These are phyloP conservation scores for Logfia minima DNA, from an alignment of 129 eudicot genomes.

Conservation along the genomic window DNA sequence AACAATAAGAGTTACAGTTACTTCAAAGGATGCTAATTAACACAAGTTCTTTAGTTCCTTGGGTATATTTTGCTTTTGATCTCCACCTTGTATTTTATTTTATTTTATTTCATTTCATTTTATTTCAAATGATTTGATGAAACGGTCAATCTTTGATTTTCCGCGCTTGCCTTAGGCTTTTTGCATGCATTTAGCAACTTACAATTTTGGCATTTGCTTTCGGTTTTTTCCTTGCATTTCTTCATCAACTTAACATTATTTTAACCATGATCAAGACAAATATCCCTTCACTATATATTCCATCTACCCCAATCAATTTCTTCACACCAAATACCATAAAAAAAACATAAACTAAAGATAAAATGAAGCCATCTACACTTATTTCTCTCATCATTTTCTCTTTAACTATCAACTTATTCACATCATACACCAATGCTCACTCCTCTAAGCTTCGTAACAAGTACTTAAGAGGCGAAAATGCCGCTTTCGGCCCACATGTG, in stretches of 20 bases:
- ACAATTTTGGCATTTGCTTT: not conserved
- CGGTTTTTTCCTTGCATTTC: not conserved
- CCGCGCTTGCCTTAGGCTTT: not conserved
- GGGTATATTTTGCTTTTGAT: too few relatives aligned
- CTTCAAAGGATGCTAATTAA: too few relatives aligned
- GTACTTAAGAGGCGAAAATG: not conserved
- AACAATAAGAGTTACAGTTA: too few relatives aligned
- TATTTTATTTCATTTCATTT: too few relatives aligned
- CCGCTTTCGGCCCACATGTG: not conserved
- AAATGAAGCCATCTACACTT: not conserved
- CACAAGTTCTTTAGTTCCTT: too few relatives aligned
- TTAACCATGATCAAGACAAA: not conserved
- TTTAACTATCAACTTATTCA: not conserved
- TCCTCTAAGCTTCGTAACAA: not conserved
- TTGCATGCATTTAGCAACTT: not conserved
- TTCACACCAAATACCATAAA: not conserved
- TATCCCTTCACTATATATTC: slow-evolving; percentile 4
- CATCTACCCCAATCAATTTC: not conserved
- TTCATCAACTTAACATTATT: not conserved
- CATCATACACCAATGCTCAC: not conserved
- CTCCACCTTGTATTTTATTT: too few relatives aligned
- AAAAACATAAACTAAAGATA: not conserved
- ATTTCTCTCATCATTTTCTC: not conserved
- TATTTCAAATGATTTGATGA: too few relatives aligned
- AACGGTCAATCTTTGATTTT: not conserved